Evolutionary conservation across 306 rosid species (phyloP).

Genomic region (Casuarina glauca): DNA sequence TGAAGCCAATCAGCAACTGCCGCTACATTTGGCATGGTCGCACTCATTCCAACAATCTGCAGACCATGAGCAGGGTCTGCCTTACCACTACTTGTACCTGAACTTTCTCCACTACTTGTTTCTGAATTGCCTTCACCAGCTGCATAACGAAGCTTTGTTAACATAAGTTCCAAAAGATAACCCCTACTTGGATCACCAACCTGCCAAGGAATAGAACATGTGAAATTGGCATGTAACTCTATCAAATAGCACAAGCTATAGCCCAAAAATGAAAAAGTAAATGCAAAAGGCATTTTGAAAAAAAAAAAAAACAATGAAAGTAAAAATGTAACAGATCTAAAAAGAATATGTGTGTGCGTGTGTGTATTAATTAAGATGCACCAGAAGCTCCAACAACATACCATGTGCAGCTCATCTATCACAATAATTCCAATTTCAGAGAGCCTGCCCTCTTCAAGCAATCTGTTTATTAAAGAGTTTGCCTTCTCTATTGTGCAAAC

Average conservation of each 20-base stretch:
- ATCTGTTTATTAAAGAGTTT: slow-evolving; percentile 78
- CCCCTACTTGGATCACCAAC: slow-evolving; percentile 93
- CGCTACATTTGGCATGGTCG: slow-evolving; percentile 98
- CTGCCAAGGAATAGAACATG: slow-evolving; percentile 50
- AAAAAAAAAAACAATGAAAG: not conserved
- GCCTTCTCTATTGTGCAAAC: slow-evolving; percentile 99
- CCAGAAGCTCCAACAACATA: slow-evolving; percentile 30
- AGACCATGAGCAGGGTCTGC: slow-evolving; percentile 84
- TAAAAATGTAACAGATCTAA: not conserved
- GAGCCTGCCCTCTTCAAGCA: slow-evolving; percentile 89
- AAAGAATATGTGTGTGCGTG: no score
- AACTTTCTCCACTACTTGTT: slow-evolving; percentile 85
- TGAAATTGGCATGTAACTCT: slow-evolving; percentile 27
- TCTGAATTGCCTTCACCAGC: slow-evolving; percentile 90
- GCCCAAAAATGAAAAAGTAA: slow-evolving; percentile 1
- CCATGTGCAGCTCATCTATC: slow-evolving; percentile 98
- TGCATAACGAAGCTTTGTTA: slow-evolving; percentile 98
- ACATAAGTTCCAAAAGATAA: slow-evolving; percentile 90
- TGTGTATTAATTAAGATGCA: not conserved
- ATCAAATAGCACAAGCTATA: slow-evolving; percentile 1
- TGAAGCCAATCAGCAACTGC: slow-evolving; percentile 99
- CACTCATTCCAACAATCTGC: slow-evolving; percentile 99
- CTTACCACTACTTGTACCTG: slow-evolving; percentile 83
- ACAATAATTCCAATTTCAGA: slow-evolving; percentile 96
- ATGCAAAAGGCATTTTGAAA: not conserved